phyloP scores from a whole-genome alignment of 768 basidiomycete species.

The Boletus rubescentipes region DNA sequence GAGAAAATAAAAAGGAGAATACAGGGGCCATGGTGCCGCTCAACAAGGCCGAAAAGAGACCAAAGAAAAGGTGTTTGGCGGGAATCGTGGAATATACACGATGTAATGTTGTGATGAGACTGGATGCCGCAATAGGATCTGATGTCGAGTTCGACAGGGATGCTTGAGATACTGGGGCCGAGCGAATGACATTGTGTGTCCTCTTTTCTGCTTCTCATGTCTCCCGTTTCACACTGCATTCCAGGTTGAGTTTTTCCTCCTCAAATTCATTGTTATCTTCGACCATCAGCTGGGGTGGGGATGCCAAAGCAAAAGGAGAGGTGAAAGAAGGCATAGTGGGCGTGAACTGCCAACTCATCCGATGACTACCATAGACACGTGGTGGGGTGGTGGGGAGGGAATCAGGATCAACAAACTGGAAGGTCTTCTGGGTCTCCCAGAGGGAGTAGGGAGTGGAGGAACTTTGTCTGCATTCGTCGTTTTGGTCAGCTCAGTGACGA shows the following conservation, averaged over 20 bases:
- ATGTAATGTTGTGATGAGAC: slow-evolving; percentile 44
- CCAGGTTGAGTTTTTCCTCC: slow-evolving; percentile 44
- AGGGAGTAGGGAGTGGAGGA: slow-evolving; percentile 22
- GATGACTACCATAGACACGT: slow-evolving; percentile 29
- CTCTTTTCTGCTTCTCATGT: slow-evolving; percentile 31
- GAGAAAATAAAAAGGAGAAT: slow-evolving; percentile 88
- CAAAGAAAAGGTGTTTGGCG: slow-evolving; percentile 64
- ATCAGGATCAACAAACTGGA: slow-evolving; percentile 41
- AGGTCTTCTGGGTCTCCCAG: slow-evolving; percentile 18
- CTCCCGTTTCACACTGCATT: slow-evolving; percentile 38
- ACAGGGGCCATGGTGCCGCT: slow-evolving; percentile 87
- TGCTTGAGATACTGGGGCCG: slow-evolving; percentile 7
- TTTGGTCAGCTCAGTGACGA: slow-evolving; percentile 61
- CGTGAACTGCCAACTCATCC: slow-evolving; percentile 64
- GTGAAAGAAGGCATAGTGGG: slow-evolving; percentile 49
- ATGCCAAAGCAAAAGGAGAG: slow-evolving; percentile 17
- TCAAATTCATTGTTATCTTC: slow-evolving; percentile 43
- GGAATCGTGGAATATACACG: slow-evolving; percentile 71
- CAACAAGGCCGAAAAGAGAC: slow-evolving; percentile 63
- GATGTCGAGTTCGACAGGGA: slow-evolving; percentile 1
- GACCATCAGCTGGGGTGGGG: slow-evolving; percentile 21
- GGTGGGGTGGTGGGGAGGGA: slow-evolving; percentile 29
- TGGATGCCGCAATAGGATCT: slow-evolving; percentile 7
- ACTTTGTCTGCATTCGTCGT: slow-evolving; percentile 7
- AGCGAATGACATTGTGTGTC: background rate